Base-by-base conservation (phyloP, 192 early-diverging fungal genomes). In the Umbelopsis sp. region DNA sequence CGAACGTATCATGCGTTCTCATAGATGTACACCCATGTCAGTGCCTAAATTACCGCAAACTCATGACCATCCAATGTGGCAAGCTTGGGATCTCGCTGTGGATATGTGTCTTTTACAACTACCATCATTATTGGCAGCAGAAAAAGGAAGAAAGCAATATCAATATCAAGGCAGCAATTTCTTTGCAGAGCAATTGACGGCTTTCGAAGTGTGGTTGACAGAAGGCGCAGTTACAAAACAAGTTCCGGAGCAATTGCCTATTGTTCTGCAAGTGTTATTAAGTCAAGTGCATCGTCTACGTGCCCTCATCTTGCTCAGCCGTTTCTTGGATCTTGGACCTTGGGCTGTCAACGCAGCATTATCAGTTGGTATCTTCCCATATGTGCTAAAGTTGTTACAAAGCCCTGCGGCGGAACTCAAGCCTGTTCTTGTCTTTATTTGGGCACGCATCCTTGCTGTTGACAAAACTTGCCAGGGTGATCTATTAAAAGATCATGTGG, bases 11-110 rank as follows among this genome's bases (percentile, higher is more conserved):
- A 96, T 99, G 95, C 87, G 96, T 12, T 94, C 88, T 72, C 96
- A 96, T 82, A 85, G 91, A 67, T 97, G 95, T 71, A 91, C 91
- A n/a, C 97, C 97, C 25, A 88, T 95, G 87, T 91, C 94, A 25
- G 86, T 79, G 21, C 97, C 97, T 10, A 81, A 83, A 16, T 80
- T 99, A 22, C 96, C 97, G 10, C 79, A 87, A 14, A 98, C 96
- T 21, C 92, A 97, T 77, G 91, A 97, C 71, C 95, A 99, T 71
- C 95, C 96, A 21, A 89, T 99, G 87, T 99, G 97, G 97, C 86
- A 91, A 50, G 90, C 93, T 45, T 94, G 96, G 90, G 97, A 99
- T 73, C 78, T 97, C 17, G 96, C 95, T 34, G 93, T 96, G 24
- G 97, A 99, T 73, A 88, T 92, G 87, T 95, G 94, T 74, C 83